Evolutionary conservation across 2,329 filamentous ascomycete genomes (phyloP), one percentile per base, ranked within the genome.

Genomic region (Fusarium acutatum): DNA sequence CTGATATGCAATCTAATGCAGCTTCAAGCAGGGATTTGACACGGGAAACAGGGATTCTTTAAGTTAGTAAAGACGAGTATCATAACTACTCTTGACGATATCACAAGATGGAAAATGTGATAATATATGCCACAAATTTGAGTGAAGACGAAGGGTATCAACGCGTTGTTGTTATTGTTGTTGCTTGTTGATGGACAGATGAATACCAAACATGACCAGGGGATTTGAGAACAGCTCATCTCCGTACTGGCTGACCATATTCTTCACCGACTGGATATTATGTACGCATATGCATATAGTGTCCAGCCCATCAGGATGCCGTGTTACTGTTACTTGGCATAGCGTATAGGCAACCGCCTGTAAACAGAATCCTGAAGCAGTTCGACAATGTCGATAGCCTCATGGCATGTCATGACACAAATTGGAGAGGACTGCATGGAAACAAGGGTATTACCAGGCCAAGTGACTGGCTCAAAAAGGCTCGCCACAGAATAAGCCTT

Each of bases 191-290:
- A 26, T 37, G 30, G 41, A 22, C 18, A 12, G 7, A 40, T 43
- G 34, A 35, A 37, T 12, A n/a, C 30, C 22, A 30, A 61, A 64
- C 10, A 38, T 26, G 44, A 15, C 32, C n/a, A 47, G 28, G 22
- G 35, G 53, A 14, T 24, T 26, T 12, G 32, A 43, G 43, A 43
- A 35, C 14, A 30, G 50, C 34, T 37, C 50, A 50, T 37, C 35
- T 26, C 20, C 15, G 38, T 24, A 41, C 22, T 37, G 24, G 26
- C 50, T 53, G 54, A 34, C 34, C 40, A 20, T 54, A 26, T 44
- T 60, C 44, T 49, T 69, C 59, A 70, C 67, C 67, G 66, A 70
- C 66, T 64, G 44, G 24, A n/a, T 28, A 58, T 44, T 20, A 50
- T 26, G 34, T 28, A 52, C n/a, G 32, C 40, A 34, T 32, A 46